A percentile compares a stretch with the other conserved stretches of the same genome.
phyloP scores from a whole-genome alignment of 768 basidiomycete species.

The Albatrellus ellisii region DNA sequence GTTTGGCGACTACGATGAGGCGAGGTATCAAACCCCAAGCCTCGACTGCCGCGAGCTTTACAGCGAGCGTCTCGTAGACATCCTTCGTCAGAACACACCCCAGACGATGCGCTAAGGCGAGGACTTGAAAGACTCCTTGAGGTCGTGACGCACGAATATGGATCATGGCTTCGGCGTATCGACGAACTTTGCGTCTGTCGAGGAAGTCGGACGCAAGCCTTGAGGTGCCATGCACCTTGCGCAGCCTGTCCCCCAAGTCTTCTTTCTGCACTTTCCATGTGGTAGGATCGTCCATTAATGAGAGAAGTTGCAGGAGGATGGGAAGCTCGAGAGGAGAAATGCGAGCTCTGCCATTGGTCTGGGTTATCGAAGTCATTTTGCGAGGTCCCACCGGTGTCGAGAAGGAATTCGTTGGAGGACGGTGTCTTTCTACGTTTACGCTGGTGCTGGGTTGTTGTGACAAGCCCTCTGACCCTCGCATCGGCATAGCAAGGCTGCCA shows the following conservation, averaged over 20 bases:
- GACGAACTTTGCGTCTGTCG: slow-evolving; percentile 11
- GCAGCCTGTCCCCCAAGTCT: not conserved
- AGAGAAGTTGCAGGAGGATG: not conserved
- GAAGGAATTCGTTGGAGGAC: not conserved
- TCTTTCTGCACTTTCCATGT: not conserved
- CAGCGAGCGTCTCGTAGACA: slow-evolving; percentile 44
- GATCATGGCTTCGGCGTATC: slow-evolving; percentile 5
- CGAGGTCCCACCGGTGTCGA: not conserved
- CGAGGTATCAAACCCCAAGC: slow-evolving; percentile 39
- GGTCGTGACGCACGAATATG: slow-evolving; percentile 18
- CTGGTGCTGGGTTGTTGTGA: not conserved
- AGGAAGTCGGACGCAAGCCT: slow-evolving; percentile 1
- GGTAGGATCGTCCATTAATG: slow-evolving; percentile 1
- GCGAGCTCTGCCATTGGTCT: not conserved
- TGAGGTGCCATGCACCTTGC: not conserved
- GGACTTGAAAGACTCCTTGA: slow-evolving; percentile 28
- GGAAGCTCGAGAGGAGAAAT: not conserved
- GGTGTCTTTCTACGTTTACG: not conserved
- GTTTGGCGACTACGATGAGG: slow-evolving; percentile 34
- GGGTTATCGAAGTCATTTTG: not conserved
- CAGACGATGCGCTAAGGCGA: slow-evolving; percentile 34
- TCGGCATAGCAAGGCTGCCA: slow-evolving; percentile 4
- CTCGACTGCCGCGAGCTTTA: slow-evolving; percentile 31
- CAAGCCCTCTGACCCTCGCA: not conserved
- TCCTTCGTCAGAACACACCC: slow-evolving; percentile 38